These are phyloP conservation scores for Cylindrotheca closterium DNA, from an alignment of 108 stramenopile species.

Conservation along the genomic window DNA sequence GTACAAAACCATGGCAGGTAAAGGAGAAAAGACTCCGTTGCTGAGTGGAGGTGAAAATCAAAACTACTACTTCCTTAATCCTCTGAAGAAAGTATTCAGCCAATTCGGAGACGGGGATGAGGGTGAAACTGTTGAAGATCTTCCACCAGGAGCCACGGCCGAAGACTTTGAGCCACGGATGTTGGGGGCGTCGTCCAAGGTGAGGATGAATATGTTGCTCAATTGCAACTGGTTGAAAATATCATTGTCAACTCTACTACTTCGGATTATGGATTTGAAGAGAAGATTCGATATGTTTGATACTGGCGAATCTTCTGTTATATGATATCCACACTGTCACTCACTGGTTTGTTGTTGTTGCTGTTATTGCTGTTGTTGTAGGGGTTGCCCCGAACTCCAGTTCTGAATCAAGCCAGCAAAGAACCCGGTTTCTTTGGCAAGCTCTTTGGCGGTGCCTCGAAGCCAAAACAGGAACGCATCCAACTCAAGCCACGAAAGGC, in stretches of 20 bases:
- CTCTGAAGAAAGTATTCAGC: not conserved
- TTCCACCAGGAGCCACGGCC: constrained; percentile 12
- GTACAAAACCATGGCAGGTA: constrained; percentile 1
- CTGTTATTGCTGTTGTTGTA: no score
- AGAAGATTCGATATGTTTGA: not conserved
- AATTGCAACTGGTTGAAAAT: no score
- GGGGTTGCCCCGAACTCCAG: no score
- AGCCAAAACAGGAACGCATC: not conserved
- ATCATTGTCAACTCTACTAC: no score
- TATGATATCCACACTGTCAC: no score
- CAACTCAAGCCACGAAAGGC: constrained; percentile 22
- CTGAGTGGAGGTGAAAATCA: not conserved
- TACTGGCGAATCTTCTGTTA: not conserved
- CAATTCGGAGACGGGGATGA: constrained; percentile 19
- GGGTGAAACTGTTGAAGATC: constrained; percentile 25
- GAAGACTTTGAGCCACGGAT: constrained; percentile 26
- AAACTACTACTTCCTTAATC: constrained; percentile 8
- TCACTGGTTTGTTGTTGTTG: no score
- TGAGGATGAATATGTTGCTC: no score
- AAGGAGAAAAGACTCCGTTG: constrained; percentile 20
- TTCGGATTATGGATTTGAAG: no score
- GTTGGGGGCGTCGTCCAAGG: no score
- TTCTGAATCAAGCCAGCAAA: no score
- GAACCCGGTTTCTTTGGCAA: constrained; percentile 4
- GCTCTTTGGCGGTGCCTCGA: constrained; percentile 3